Evolutionary conservation across 495 filamentous ascomycete species (phyloP).

Genomic region (Neurospora africana): DNA sequence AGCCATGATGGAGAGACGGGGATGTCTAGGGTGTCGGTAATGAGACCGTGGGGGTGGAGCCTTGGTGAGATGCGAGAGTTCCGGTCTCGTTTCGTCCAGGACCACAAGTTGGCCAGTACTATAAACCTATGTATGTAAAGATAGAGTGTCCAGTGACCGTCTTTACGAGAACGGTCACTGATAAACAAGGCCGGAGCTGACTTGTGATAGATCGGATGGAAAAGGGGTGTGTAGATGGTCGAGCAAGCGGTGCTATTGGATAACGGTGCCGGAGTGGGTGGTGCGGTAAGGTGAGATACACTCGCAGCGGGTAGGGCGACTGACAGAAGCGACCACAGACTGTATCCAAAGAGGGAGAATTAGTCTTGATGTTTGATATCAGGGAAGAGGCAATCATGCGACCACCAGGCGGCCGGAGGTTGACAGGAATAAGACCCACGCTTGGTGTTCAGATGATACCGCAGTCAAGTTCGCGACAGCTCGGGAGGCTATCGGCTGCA

Average conservation of each 20-base stretch:
- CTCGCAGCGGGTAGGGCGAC: conserved; percentile 6
- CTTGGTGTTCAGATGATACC: conserved; percentile 11
- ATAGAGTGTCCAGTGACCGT: conserved; percentile 14
- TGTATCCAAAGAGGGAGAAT: conserved; percentile 1
- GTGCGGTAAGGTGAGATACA: conserved; percentile 4
- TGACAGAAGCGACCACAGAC: neutral
- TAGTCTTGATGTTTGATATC: conserved; percentile 6
- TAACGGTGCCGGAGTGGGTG: conserved; percentile 1
- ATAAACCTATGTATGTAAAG: neutral
- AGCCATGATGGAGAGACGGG: conserved; percentile 54
- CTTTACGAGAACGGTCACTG: conserved; percentile 2
- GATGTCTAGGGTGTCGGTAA: neutral
- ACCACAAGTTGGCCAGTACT: neutral
- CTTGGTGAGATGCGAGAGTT: neutral
- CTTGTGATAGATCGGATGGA: conserved; percentile 12
- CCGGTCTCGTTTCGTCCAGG: neutral
- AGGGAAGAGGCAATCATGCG: conserved; percentile 7
- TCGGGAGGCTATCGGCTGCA: neutral
- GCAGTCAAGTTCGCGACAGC: neutral
- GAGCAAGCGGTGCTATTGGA: conserved; percentile 9
- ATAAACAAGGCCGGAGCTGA: conserved; percentile 10
- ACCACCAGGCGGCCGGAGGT: neutral
- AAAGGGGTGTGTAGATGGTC: conserved; percentile 5
- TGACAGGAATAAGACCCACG: neutral
- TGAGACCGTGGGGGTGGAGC: neutral